Evolutionary conservation across 2,329 filamentous ascomycete genomes (phyloP), one percentile per base, ranked within the genome.

Genomic region (Curvularia sp.): DNA sequence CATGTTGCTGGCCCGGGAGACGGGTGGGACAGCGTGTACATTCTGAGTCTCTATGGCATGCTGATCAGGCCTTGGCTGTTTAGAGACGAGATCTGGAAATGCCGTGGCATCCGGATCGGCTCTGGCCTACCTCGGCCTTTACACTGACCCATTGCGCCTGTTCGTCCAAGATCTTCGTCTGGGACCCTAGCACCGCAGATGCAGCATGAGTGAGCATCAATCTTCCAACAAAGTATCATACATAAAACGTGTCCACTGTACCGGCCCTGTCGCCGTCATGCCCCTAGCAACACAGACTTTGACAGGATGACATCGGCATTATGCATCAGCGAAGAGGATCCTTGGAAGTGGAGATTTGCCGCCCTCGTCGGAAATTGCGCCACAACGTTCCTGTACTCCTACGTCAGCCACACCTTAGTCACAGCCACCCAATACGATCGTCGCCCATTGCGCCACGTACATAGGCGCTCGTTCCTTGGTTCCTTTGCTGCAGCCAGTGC

Each of bases 71-170:
- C 28, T 32, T 49, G 34, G 38, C 36, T 23, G 55, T 57, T 49
- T 57, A 25, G 50, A 42, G 28, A 18, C 27, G 48, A 36, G 23
- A 41, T 36, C 36, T n/a, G 28, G 23, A 21, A n/a, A 28, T 57
- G 50, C 56, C 56, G 56, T 50, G 38, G 46, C 42, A 55, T 45
- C 56, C 56, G 55, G 47, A 38, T 58, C 50, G 21, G 50, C 50
- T 45, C 43, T 32, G 41, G 32, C 39, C 25, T 42, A 19, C 3
- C 30, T 54, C 50, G 50, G 50, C 28, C 55, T 54, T 25, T 25
- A 25, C 48, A 21, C 38, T 54, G 36, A 15, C 39, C 39, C 49
- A 43, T 55, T 19, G 30, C 46, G 45, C 46, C 19, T 30, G 32
- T 55, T 41, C 30, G 27, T 13, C 45, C 55, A 30, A 30, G n/a